phyloP scores from a whole-genome alignment of 805 yeast species.

The Candida suzukii region DNA sequence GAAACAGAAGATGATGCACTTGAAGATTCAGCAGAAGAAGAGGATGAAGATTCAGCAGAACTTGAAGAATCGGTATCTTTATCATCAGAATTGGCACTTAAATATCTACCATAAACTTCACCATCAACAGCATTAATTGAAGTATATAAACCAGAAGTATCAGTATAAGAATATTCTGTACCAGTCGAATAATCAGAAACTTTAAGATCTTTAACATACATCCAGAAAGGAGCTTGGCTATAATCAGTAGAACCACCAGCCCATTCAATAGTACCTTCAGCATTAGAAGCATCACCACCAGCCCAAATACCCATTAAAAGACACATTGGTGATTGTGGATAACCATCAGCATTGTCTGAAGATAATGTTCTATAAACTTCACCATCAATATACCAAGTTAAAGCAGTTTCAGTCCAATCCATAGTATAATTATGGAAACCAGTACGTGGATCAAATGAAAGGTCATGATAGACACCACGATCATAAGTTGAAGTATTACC shows the following conservation, averaged over 20 bases:
- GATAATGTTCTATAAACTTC: constrained; percentile 53
- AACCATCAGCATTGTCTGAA: constrained; percentile 54
- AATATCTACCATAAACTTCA: constrained; percentile 50
- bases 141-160: constrained; percentile 49
- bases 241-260: constrained; percentile 74
- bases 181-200: constrained; percentile 73
- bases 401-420: constrained; percentile 68
- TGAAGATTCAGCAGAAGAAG: background rate
- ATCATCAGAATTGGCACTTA: constrained; percentile 33
- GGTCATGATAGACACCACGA: constrained; percentile 67
- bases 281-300: constrained; percentile 66
- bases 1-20: too few relatives aligned
- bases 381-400: constrained; percentile 74
- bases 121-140: constrained; percentile 56
- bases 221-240: constrained; percentile 57
- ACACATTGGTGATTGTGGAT: constrained; percentile 88
- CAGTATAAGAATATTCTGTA: constrained; percentile 45
- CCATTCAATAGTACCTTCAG: constrained; percentile 70
- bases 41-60: too few relatives aligned
- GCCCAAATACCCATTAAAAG: constrained; percentile 71
- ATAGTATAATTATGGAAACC: constrained; percentile 71
- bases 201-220: constrained; percentile 51
- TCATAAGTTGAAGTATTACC: constrained; percentile 74
- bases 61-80: background rate
- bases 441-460: constrained; percentile 45